Conservation (phyloP, 106 monocot species). For the Phalaenopsis equestris region DNA sequence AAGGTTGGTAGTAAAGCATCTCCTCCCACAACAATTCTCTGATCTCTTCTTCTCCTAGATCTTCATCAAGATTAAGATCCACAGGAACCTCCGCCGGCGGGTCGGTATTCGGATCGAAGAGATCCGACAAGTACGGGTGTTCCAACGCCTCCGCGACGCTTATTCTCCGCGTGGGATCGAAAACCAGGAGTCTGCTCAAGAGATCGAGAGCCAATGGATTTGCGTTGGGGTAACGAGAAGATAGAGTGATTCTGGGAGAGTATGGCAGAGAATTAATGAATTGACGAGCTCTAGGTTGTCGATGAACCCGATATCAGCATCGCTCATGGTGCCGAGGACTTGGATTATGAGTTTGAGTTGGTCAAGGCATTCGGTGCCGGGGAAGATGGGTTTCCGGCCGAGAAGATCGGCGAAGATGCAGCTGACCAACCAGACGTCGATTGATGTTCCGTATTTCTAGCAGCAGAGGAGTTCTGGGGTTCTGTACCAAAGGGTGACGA, state of each 20-base stretch:
- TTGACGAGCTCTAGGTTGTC: slow-evolving; percentile 70
- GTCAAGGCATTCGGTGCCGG: slow-evolving; percentile 77
- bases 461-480: slow-evolving; percentile 83
- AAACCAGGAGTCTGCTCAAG: slow-evolving; percentile 67
- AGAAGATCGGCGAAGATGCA: slow-evolving; percentile 89
- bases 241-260: slow-evolving; percentile 43
- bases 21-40: slow-evolving; percentile 78
- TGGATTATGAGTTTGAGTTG: slow-evolving; percentile 85
- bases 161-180: slow-evolving; percentile 72
- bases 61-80: slow-evolving; percentile 70
- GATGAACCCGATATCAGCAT: slow-evolving; percentile 64
- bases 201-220: slow-evolving; percentile 69
- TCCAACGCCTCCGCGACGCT: slow-evolving; percentile 61
- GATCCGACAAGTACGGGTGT: slow-evolving; percentile 71
- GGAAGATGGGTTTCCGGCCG: slow-evolving; percentile 79
- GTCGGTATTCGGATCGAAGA: slow-evolving; percentile 56
- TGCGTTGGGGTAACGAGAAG: slow-evolving; percentile 45
- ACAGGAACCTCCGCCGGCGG: slow-evolving; percentile 51
- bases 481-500: slow-evolving; percentile 84
- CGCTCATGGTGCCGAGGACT: slow-evolving; percentile 63
- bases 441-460: slow-evolving; percentile 76
- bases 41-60: slow-evolving; percentile 50
- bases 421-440: slow-evolving; percentile 89
- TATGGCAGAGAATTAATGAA: slow-evolving; percentile 68
- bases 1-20: slow-evolving; percentile 72